Conservation (phyloP, 257 asterid species). For the Solanum sitiens region DNA sequence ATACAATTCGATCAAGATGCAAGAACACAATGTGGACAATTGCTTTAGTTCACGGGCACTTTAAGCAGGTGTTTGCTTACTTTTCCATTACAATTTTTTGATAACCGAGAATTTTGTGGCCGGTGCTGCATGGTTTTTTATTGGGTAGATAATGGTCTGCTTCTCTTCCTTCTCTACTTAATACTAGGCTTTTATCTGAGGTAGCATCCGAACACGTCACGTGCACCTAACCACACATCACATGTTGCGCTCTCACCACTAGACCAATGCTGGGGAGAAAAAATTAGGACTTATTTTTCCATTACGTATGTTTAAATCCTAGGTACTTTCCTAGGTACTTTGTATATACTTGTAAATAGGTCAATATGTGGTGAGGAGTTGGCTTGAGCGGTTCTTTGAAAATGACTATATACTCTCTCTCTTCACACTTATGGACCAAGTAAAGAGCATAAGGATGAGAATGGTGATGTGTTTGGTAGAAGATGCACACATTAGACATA, state of each 20-base stretch:
- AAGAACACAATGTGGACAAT: conserved; percentile 89
- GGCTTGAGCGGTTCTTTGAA: neutral
- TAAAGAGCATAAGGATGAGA: neutral
- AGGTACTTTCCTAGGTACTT: too few relatives aligned
- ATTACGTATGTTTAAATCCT: neutral
- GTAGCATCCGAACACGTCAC: neutral
- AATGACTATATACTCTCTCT: neutral
- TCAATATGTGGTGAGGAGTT: neutral
- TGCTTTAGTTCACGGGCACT: conserved; percentile 94
- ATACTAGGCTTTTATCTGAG: neutral
- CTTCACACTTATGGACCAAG: neutral
- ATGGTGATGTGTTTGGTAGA: neutral
- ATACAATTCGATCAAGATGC: conserved; percentile 77
- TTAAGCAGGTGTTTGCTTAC: conserved; percentile 53
- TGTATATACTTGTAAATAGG: too few relatives aligned
- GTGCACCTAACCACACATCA: neutral
- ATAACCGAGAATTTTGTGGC: neutral
- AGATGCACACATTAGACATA: neutral
- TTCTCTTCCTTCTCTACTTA: neutral
- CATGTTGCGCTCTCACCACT: neutral
- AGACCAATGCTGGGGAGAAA: neutral
- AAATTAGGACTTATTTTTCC: neutral
- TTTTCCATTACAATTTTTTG: neutral
- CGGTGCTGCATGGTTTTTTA: neutral
- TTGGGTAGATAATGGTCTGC: neutral